Evolutionary conservation across 306 rosid species (phyloP).

Genomic region (Casuarina glauca): DNA sequence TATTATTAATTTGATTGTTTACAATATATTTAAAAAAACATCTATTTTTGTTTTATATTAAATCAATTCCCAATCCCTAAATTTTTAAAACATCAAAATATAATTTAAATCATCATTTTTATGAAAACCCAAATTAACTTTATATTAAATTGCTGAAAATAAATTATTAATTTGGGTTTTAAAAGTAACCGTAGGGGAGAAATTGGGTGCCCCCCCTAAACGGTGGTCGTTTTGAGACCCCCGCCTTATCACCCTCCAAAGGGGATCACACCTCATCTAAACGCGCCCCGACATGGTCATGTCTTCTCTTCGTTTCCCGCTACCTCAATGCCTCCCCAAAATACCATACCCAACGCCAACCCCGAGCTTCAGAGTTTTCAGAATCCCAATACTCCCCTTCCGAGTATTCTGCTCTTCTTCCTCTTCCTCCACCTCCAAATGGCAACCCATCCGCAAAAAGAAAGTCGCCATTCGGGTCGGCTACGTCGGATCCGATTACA

Average conservation of each 20-base stretch:
- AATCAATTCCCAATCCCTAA: no score
- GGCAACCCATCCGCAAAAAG: slow-evolving; percentile 75
- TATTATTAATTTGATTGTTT: no score
- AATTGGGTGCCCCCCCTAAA: not conserved
- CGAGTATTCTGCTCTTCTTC: slow-evolving; percentile 21
- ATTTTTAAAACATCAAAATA: no score
- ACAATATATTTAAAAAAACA: no score
- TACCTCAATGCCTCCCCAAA: slow-evolving; percentile 37
- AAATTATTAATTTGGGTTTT: no score
- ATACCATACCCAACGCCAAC: slow-evolving; percentile 3
- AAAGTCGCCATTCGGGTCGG: slow-evolving; percentile 84
- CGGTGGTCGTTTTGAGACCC: not conserved
- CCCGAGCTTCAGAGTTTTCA: not conserved
- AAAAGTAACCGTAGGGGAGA: no score
- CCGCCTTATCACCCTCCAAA: no score
- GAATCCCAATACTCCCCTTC: slow-evolving; percentile 20
- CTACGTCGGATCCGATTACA: slow-evolving; percentile 77
- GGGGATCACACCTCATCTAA: not conserved
- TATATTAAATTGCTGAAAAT: no score
- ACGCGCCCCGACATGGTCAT: slow-evolving; percentile 37
- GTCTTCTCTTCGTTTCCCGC: slow-evolving; percentile 46
- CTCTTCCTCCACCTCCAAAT: slow-evolving; percentile 24
- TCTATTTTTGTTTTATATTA: no score
- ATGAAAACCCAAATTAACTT: no score
- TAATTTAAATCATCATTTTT: no score